Base-by-base conservation (phyloP, 2,329 filamentous ascomycete genomes). In the Colletotrichum sublineola region DNA sequence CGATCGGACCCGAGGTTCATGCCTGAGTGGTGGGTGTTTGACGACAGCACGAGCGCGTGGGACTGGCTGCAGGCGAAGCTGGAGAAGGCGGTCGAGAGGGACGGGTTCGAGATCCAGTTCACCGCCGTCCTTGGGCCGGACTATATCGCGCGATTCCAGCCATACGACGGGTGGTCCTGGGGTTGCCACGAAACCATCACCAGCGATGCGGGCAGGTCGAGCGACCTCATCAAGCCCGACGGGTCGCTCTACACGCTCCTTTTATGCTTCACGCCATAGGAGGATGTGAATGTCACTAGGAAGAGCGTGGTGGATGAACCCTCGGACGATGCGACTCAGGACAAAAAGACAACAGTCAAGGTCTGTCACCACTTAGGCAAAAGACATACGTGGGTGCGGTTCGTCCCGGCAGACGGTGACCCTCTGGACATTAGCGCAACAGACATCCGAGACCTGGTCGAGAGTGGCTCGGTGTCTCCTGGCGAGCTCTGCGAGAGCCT, bases 71-170 rank as follows among this genome's bases (percentile, higher is more conserved):
- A 31, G 44, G 1, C 3, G 14, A 20, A 18, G 1, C 29, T 63
- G 14, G 8, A 38, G n/a, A 5, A 29, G 15, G 31, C 46, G 7
- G 7, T 52, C 5, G 15, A 20, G 11, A 2, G 12, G 36, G 60
- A 63, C 31, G 44, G 60, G 7, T 63, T 63, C 33, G 8, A 52
- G 18, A 29, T 63, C 33, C 33, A 14, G 20, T 63, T 63, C 12
- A 24, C 31, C 36, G 11, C 3, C 29, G n/a, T 40, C 7, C 14
- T 31, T 4, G 60, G 60, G 1, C n/a, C 44, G 14, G 60, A 63
- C n/a, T 15, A 63, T 1, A 11, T 50, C 20, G 14, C 9, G 33
- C 31, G 44, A 4, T 29, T 6, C 12, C 7, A 2, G 2, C 3
- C 3, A 3, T 62, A 50, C 31, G 24, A 3, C 5, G 58, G 20